A percentile compares a stretch with the other conserved stretches of the same genome.
These are phyloP conservation scores for Acaromyces ingoldii DNA, from an alignment of 1,284 basidiomycete genomes.

Conservation along the genomic window DNA sequence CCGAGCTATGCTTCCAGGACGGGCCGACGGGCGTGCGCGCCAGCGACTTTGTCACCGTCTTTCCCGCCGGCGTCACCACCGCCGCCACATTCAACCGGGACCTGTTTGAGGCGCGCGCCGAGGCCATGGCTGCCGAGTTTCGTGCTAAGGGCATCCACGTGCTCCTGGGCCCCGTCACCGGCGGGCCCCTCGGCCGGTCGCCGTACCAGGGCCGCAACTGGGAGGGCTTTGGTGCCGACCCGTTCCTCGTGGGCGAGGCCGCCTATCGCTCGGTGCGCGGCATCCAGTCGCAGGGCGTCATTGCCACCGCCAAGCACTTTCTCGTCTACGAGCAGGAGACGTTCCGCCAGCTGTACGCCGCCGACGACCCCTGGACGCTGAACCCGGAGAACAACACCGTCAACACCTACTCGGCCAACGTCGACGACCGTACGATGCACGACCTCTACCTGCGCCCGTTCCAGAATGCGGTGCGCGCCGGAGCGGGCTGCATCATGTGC, in stretches of 20 bases:
- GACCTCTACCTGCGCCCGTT: slow-evolving; percentile 53
- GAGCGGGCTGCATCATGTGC: slow-evolving; percentile 53
- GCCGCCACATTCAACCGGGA: slow-evolving; percentile 67
- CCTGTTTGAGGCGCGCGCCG: slow-evolving; percentile 67
- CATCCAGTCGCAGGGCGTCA: slow-evolving; percentile 37
- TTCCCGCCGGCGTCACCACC: slow-evolving; percentile 69
- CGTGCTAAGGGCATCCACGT: slow-evolving; percentile 73
- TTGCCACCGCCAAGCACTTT: slow-evolving; percentile 52
- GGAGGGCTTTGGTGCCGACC: slow-evolving; percentile 58
- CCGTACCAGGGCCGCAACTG: slow-evolving; percentile 71
- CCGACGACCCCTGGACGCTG: neutral
- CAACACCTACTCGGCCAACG: slow-evolving; percentile 54
- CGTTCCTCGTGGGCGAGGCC: slow-evolving; percentile 43
- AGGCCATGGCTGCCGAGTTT: slow-evolving; percentile 72
- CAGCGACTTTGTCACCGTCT: slow-evolving; percentile 53
- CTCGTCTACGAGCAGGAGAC: slow-evolving; percentile 47
- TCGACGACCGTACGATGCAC: slow-evolving; percentile 71
- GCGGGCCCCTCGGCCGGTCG: slow-evolving; percentile 55
- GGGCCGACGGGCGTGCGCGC: slow-evolving; percentile 60
- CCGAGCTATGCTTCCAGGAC: slow-evolving; percentile 64
- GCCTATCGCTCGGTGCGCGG: slow-evolving; percentile 32
- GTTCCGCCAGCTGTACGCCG: slow-evolving; percentile 28
- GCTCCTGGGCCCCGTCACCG: slow-evolving; percentile 56
- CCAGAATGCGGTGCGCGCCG: slow-evolving; percentile 55
- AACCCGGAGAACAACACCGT: neutral